phyloP scores from a whole-genome alignment of 2,329 filamentous ascomycete genomes.

The Alternaria angustiovoidea region DNA sequence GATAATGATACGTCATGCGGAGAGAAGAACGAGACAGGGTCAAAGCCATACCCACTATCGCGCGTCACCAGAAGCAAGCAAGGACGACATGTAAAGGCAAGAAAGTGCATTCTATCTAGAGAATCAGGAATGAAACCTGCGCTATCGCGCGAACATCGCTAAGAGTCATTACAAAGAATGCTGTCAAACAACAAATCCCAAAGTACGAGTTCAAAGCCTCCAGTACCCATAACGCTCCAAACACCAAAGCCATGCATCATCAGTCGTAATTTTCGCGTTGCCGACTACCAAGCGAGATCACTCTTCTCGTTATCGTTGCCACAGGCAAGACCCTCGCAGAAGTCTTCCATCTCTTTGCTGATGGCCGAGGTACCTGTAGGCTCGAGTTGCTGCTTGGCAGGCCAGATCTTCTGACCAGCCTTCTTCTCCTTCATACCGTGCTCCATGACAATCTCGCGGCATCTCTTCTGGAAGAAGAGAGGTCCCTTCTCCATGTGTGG shows the following conservation, averaged over 20 bases:
- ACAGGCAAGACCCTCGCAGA: constrained; percentile 39
- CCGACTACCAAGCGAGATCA: constrained; percentile 33
- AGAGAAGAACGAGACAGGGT: background rate
- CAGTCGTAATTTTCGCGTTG: constrained; percentile 3
- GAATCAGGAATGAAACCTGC: background rate
- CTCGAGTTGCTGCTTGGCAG: constrained; percentile 52
- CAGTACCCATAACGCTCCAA: constrained; percentile 21
- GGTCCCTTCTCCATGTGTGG: constrained; percentile 67
- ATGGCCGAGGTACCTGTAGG: constrained; percentile 24
- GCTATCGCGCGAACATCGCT: constrained; percentile 6
- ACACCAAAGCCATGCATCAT: constrained; percentile 28
- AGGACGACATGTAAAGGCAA: background rate
- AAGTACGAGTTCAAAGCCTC: constrained; percentile 26
- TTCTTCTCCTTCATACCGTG: constrained; percentile 59
- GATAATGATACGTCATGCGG: constrained; percentile 1
- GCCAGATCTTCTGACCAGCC: constrained; percentile 61
- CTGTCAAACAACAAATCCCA: background rate
- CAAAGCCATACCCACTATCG: background rate
- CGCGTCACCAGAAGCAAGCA: background rate
- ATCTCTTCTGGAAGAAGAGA: constrained; percentile 63
- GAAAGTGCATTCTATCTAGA: constrained; percentile 6
- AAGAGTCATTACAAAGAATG: constrained; percentile 13
- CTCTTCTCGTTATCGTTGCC: constrained; percentile 39
- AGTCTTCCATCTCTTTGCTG: constrained; percentile 38
- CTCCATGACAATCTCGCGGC: constrained; percentile 59